Base-by-base conservation (phyloP, 345 rosid genomes). In the Cardamine occulta region DNA sequence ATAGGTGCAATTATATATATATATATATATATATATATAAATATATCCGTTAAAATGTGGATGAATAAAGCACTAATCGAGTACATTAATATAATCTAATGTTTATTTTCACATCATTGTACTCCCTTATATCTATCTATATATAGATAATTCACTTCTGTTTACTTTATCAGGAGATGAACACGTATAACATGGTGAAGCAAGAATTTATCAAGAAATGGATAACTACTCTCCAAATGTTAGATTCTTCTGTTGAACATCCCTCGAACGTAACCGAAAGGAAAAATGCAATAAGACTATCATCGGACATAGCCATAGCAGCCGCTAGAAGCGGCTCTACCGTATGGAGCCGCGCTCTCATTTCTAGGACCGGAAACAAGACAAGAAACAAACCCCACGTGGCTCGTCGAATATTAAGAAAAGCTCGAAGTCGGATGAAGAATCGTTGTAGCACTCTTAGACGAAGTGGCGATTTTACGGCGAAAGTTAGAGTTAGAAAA, bases 221-320 rank as follows among this genome's bases (percentile, higher is more conserved):
- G 98, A 76, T 85, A 64, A 40, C 51, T 66, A 87, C 92, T 62
- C 86, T 91, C 58, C 81, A 78, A 34, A 57, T 76, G 68, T 83
- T 79, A 44, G 73, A 74, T 39, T 78, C 81, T 66, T 74, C 80
- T 5, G 61, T 72, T 55, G 81, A 83, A 73, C 80, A 81, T 74
- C 78, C 70, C 5, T 81, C 76, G 80, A 85, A 63, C 70, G n/a
- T 91, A 53, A 65, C 40, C 44, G 88, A 89, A 54, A 89, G 96
- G 61, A 93, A 86, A 74, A 84, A 80, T 54, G 88, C 86, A 17
- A 91, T 93, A 66, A 87, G 86, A 80, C 78, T 91, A 70, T 85
- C 98, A 5, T 91, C 97, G 44, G 97, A 93, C 81, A 54, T 87
- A 60, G 97, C 98, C 66, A 85, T 93, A 48, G 98, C 97, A 39